Percentiles rank a stretch among this genome's conserved stretches.
Conservation (phyloP, 208 protist genomes). For the Trypanosoma scelopori region DNA sequence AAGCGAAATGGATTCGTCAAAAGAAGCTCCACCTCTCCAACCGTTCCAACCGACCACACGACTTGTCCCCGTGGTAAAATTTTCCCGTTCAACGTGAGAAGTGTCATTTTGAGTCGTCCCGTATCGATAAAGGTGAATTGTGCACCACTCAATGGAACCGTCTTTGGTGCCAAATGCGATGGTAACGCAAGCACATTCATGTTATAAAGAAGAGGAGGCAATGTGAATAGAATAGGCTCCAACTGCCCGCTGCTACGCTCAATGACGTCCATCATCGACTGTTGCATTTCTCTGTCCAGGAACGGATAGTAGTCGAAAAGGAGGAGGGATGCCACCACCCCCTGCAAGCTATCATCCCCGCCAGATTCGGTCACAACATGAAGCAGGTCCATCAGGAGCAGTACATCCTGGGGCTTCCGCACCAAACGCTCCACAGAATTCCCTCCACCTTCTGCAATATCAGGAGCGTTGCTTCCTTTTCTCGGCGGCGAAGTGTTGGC, state of each 20-base stretch:
- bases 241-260: constrained; percentile 32
- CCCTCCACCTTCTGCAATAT: constrained; percentile 1
- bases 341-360: constrained; percentile 23
- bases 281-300: constrained; percentile 44
- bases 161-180: constrained; percentile 76
- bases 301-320: constrained; percentile 71
- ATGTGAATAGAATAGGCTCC: constrained; percentile 30
- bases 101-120: constrained; percentile 75
- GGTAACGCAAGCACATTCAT: constrained; percentile 80
- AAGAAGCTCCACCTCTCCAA: constrained; percentile 67
- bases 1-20: constrained; percentile 71
- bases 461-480: background rate
- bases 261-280: constrained; percentile 40
- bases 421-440: constrained; percentile 16
- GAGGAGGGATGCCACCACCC: constrained; percentile 59
- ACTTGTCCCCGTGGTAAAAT: constrained; percentile 56
- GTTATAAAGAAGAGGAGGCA: constrained; percentile 55
- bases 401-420: constrained; percentile 41
- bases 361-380: constrained; percentile 42
- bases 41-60: constrained; percentile 84
- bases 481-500: background rate
- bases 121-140: constrained; percentile 92
- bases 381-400: constrained; percentile 65
- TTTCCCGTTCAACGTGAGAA: constrained; percentile 80
- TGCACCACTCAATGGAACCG: constrained; percentile 71